These are phyloP conservation scores for Hyaloperonospora brassicae DNA, from an alignment of 352 stramenopile genomes.

Conservation along the genomic window DNA sequence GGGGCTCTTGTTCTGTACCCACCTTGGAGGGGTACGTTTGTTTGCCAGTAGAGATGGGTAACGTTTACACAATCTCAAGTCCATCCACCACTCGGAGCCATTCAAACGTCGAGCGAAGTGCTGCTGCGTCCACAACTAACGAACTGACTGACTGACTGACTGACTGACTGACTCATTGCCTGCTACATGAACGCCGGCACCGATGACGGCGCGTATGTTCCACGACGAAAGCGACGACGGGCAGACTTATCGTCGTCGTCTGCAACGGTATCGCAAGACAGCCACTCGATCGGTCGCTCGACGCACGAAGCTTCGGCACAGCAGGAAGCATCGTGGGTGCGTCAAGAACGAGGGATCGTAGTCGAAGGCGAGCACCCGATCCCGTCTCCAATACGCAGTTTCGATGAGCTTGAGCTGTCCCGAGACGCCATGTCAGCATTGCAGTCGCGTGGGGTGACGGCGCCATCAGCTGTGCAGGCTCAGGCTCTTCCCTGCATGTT, in stretches of 20 bases:
- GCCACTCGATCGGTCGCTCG: not conserved
- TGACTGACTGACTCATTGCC: not conserved
- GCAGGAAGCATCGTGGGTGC: constrained; percentile 42
- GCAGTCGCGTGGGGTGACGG: constrained; percentile 41
- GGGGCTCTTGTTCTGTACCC: too few species aligned
- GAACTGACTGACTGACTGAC: too few species aligned
- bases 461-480: constrained; percentile 96
- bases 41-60: constrained; percentile 1
- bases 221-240: constrained; percentile 36
- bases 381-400: constrained; percentile 26
- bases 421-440: constrained; percentile 21
- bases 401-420: constrained; percentile 31
- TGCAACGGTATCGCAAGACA: not conserved
- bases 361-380: constrained; percentile 28
- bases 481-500: constrained; percentile 84
- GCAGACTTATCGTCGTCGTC: constrained; percentile 4
- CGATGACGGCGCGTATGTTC: constrained; percentile 28
- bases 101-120: too few species aligned
- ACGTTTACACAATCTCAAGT: not conserved
- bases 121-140: too few species aligned
- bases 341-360: constrained; percentile 44
- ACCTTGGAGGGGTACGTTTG: too few species aligned
- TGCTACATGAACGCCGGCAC: not conserved
- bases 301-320: constrained; percentile 1
- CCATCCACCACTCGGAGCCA: not conserved